Conservation (phyloP, 208 protist species). For the Leishmania major region DNA sequence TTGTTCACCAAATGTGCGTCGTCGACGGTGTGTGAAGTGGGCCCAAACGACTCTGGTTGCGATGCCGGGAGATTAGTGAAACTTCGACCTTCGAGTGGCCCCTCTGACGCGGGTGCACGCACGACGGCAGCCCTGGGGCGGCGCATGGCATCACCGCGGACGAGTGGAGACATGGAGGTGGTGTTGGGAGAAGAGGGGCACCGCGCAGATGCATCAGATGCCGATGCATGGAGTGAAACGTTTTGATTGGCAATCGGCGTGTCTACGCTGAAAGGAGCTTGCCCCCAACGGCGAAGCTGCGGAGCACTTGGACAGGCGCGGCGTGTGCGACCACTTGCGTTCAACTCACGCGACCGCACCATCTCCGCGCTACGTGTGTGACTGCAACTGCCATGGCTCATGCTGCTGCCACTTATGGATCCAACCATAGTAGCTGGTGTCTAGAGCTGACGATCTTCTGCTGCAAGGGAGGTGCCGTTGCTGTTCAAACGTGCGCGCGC, state of each 20-base stretch:
- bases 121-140: background rate
- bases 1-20: background rate
- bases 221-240: background rate
- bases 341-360: background rate
- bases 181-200: background rate
- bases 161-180: background rate
- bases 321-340: background rate
- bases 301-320: conserved; percentile 19
- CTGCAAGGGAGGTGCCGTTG: background rate
- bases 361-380: background rate
- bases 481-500: background rate
- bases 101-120: background rate
- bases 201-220: background rate
- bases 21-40: background rate
- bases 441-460: background rate
- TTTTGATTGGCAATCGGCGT: background rate
- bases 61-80: background rate
- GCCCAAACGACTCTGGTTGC: background rate
- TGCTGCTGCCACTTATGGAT: background rate
- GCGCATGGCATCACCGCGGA: background rate
- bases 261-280: background rate
- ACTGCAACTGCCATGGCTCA: background rate
- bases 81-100: background rate
- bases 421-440: background rate
- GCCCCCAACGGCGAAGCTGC: conserved; percentile 1